phyloP scores from a whole-genome alignment of 1,284 basidiomycete genomes.

The Ganoderma multipileum region DNA sequence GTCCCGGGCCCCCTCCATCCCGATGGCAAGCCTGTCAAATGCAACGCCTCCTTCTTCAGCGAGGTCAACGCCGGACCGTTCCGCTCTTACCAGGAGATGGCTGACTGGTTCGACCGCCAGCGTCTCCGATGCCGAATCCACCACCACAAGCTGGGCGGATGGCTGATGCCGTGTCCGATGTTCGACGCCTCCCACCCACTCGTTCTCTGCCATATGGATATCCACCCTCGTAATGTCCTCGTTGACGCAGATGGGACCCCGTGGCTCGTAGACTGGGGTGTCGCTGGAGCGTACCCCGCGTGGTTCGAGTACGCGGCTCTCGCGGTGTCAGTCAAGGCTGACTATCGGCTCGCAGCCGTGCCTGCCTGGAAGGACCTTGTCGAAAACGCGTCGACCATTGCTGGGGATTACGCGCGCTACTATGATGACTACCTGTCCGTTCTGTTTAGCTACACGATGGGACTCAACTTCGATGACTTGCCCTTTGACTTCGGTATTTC shows the following conservation, averaged over 20 bases:
- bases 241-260: background rate
- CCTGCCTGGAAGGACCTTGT: constrained; percentile 1
- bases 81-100: background rate
- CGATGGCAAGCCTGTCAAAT: background rate
- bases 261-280: background rate
- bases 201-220: constrained; percentile 1
- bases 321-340: constrained; percentile 1
- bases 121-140: background rate
- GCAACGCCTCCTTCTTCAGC: background rate
- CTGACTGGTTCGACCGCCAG: constrained; percentile 2
- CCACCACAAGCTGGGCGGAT: background rate
- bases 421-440: background rate
- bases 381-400: background rate
- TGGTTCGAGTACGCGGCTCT: constrained; percentile 3
- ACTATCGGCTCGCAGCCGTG: background rate
- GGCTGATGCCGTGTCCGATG: background rate
- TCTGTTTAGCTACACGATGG: background rate
- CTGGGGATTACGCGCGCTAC: background rate
- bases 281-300: background rate
- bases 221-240: background rate
- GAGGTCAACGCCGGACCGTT: background rate
- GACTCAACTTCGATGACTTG: background rate
- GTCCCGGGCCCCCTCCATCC: background rate
- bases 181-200: background rate
- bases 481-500: background rate